Percentiles rank a stretch among this genome's conserved stretches.
These are phyloP conservation scores for Amphicarpaea edgeworthii DNA, from an alignment of 306 rosid species.

Conservation along the genomic window DNA sequence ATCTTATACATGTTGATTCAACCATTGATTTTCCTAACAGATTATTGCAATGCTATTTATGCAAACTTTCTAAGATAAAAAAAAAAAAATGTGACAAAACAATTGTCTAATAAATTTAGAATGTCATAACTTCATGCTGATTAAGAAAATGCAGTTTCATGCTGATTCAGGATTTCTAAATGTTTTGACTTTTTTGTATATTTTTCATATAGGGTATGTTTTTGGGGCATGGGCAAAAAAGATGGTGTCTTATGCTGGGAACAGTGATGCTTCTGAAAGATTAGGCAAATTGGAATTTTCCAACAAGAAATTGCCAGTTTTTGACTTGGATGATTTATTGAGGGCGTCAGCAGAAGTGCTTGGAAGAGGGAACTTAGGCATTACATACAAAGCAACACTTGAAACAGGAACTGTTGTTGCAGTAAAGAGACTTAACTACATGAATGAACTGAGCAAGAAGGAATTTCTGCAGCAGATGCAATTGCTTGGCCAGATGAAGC, in stretches of 20 bases:
- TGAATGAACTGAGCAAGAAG: conserved; percentile 62
- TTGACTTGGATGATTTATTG: conserved; percentile 85
- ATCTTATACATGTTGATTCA: not conserved
- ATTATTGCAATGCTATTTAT: conserved; percentile 19
- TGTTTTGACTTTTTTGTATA: not conserved
- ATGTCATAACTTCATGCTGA: not conserved
- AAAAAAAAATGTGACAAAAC: not conserved
- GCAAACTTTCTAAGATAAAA: not conserved
- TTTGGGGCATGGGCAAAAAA: conserved; percentile 57
- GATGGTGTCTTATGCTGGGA: conserved; percentile 44
- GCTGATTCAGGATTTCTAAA: conserved; percentile 11
- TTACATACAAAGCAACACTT: conserved; percentile 71
- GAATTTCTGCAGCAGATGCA: conserved; percentile 80
- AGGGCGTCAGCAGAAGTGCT: conserved; percentile 76
- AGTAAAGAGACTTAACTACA: conserved; percentile 70
- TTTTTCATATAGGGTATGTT: conserved; percentile 42
- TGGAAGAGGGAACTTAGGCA: conserved; percentile 70
- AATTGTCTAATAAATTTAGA: not conserved
- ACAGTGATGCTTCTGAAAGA: conserved; percentile 51
- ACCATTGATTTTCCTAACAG: conserved; percentile 27
- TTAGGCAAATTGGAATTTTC: conserved; percentile 58
- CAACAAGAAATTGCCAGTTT: conserved; percentile 59
- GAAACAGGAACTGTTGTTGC: conserved; percentile 67
- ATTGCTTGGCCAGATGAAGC: conserved; percentile 64
- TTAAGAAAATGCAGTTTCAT: not conserved